These are phyloP conservation scores for Lecanicillium sp. DNA, from an alignment of 2,329 filamentous ascomycete species.

Conservation along the genomic window DNA sequence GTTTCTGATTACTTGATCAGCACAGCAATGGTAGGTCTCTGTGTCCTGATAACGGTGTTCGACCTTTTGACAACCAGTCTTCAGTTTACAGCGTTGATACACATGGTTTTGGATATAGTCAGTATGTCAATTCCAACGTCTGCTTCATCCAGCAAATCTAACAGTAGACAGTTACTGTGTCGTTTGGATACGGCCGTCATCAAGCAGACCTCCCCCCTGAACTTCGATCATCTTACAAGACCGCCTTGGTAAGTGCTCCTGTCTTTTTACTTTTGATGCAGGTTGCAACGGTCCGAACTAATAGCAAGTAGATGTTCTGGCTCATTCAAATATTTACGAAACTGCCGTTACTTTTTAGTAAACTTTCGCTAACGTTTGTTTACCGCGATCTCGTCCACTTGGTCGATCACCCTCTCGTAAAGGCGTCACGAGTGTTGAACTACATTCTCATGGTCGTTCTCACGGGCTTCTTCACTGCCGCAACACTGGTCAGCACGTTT, in stretches of 20 bases:
- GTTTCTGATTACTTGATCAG: constrained; percentile 10
- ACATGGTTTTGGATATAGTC: constrained; percentile 13
- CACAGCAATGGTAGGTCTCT: constrained; percentile 6
- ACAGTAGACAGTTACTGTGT: constrained; percentile 5
- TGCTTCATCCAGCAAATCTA: not conserved
- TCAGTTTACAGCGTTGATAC: constrained; percentile 8
- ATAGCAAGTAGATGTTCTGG: constrained; percentile 10
- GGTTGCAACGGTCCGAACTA: not conserved
- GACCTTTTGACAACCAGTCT: too few species aligned
- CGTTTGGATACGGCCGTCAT: constrained; percentile 14
- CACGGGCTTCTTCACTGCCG: constrained; percentile 12
- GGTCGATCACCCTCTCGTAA: constrained; percentile 10
- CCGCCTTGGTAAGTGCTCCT: constrained; percentile 1
- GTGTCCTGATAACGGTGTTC: not conserved
- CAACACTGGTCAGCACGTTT: constrained; percentile 14
- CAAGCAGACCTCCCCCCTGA: constrained; percentile 9
- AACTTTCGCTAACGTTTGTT: constrained; percentile 14
- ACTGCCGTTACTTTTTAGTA: constrained; percentile 13
- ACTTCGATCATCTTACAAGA: constrained; percentile 9
- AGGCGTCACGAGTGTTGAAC: constrained; percentile 6
- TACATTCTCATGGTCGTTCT: constrained; percentile 12
- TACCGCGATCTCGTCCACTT: constrained; percentile 12
- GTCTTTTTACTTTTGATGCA: not conserved
- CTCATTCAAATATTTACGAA: constrained; percentile 15
- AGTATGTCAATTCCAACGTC: constrained; percentile 1